Evolutionary conservation across 176 grass and related monocot genomes (phyloP), one percentile per base, ranked within the genome.

Genomic region (Urochloa ruziziensis): DNA sequence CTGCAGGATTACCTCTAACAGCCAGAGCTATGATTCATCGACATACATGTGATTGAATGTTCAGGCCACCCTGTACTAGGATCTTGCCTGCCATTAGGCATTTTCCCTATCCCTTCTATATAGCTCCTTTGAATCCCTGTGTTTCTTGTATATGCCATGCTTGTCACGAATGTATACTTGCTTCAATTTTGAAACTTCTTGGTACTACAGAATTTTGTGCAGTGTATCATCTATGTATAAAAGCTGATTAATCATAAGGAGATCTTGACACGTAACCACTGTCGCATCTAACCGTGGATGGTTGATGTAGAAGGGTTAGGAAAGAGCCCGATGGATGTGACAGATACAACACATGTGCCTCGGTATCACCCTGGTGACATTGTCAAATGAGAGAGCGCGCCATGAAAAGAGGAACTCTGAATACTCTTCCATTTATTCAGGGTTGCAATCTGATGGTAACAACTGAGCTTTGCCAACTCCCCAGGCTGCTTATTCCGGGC

Each of bases 111-210:
- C 13, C 30, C 10, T 51, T 47, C 17, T 32, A 2, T 70, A 39
- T 25, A 57, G n/a, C 37, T 30, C 39, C 25, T 66, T 79, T 60
- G 28, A 46, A 30, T 75, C 63, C 36, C 9, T 60, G 35, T 68
- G 12, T 47, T 68, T 79, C 16, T 58, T 74, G 66, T 73, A 83
- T 54, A 65, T 68, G 75, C 24, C 39, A 33, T 60, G n/a, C 80
- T 67, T 67, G n/a, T 52, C 51, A 43, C 27, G 30, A 70, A 36
- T 75, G 7, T 8, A 14, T 40, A 16, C 67, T 37, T 51, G 19
- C 37, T 77, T 11, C 82, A 81, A 15, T 89, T 75, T 84, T 85
- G 70, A 29, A 80, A 19, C 21, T 0, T 69, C 43, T 77, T 23
- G 74, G 23, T 12, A 51, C 75, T 68, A 51, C n/a, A 33, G 46